These are phyloP conservation scores for Microstroma glucosiphilum DNA, from an alignment of 1,284 basidiomycete species.

Conservation along the genomic window DNA sequence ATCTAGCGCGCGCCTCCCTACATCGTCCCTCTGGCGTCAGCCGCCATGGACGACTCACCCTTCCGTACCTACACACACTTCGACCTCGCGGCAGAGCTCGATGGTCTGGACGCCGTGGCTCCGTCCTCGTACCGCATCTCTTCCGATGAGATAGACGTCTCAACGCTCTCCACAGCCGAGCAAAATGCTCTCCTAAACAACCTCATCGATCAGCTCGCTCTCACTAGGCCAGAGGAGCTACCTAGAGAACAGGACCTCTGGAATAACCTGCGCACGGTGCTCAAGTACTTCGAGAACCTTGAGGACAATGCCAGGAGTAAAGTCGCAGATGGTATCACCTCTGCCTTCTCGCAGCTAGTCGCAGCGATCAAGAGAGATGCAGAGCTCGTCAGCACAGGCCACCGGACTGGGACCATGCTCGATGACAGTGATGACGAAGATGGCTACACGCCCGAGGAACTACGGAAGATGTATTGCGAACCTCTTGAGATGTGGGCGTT, in stretches of 20 bases:
- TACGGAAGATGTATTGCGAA: slow-evolving; percentile 10
- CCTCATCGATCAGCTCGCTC: slow-evolving; percentile 5
- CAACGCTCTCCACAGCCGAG: background rate
- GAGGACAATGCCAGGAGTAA: background rate
- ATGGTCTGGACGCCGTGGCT: background rate
- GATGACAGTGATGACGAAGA: slow-evolving; percentile 31
- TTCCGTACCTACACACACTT: slow-evolving; percentile 1
- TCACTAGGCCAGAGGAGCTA: slow-evolving; percentile 1
- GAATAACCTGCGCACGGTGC: slow-evolving; percentile 37
- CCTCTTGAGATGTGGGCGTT: slow-evolving; percentile 44
- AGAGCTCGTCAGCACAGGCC: slow-evolving; percentile 13
- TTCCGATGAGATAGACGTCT: background rate
- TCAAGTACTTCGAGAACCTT: slow-evolving; percentile 38
- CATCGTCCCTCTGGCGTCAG: too few relatives aligned
- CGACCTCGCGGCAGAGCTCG: slow-evolving; percentile 5
- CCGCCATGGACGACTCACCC: background rate
- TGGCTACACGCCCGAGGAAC: slow-evolving; percentile 11
- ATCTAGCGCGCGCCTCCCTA: too few relatives aligned
- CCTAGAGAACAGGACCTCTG: slow-evolving; percentile 17
- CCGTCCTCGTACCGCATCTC: background rate
- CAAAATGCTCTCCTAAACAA: slow-evolving; percentile 2
- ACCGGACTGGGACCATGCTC: background rate
- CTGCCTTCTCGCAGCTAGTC: slow-evolving; percentile 19
- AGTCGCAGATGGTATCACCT: slow-evolving; percentile 6
- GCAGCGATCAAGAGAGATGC: slow-evolving; percentile 33